Base-by-base conservation (phyloP, 345 rosid species). In the Geranium brycei region DNA sequence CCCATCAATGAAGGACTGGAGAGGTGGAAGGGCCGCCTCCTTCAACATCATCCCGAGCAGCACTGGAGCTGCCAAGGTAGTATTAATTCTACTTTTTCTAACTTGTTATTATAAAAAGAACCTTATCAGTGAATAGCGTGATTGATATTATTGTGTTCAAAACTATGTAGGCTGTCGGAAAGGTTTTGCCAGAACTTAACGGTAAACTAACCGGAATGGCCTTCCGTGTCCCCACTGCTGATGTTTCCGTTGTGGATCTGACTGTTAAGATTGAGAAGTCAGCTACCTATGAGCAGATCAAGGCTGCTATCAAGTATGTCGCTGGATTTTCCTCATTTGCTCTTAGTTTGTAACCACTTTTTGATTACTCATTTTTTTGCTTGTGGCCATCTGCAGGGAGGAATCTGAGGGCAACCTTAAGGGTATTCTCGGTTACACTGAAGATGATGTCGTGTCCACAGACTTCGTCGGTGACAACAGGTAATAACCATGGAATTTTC, bases 1-100 rank as follows among this genome's bases (percentile, higher is more conserved):
- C 10, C 97, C 95, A 63, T 91, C 96, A 17, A 73, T 60, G 75
- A 91, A 91, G 79, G 97, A 88, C 82, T 88, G 97, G 97, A 87
- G 97, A 78, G 93, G 96, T 83, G 97, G 97, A 32, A 87, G 96
- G 60, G 95, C 96, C 62, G 97, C 97, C 60, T 91, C 97, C 66
- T 88, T 87, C 77, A 88, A 91, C 85, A 88, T 91, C 78, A 91
- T 91, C 76, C 96, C 95, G 32, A 83, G 91, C 85, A 91, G 89
- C 80, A 91, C 93, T 7, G 93, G 96, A 19, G 97, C 96, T 67
- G 96, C 97, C 59, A 91, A 91, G 91, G 91, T 82, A 68, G 1
- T 57, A 13, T 1, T 35, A 1, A 47, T 47, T 6, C 3, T 11
- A 47, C 11, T 0, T 47, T 47, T 11, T 47, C 12, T 8, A 47